Percentiles rank a stretch among this genome's conserved stretches.
These are phyloP conservation scores for Bothriochloa decipiens DNA, from an alignment of 176 grass and related monocot species.

Conservation along the genomic window DNA sequence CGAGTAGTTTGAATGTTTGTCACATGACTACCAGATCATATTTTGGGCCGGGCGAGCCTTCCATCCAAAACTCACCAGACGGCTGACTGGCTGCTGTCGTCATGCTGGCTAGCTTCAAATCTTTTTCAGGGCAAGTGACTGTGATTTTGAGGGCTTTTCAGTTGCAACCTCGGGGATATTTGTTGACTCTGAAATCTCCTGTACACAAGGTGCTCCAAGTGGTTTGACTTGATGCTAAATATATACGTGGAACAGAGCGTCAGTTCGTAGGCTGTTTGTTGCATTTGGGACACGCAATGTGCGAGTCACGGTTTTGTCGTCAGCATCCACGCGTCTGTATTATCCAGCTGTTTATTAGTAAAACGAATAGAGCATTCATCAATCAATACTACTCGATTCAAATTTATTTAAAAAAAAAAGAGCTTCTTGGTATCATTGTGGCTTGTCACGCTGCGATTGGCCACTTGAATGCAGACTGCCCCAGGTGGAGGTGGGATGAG, in stretches of 20 bases:
- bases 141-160: not conserved
- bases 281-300: conserved; percentile 3
- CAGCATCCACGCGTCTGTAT: not conserved
- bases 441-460: not conserved
- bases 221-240: not conserved
- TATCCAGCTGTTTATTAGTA: not conserved
- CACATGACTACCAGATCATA: not conserved
- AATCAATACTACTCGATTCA: not conserved
- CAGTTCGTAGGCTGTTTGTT: not conserved
- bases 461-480: not conserved
- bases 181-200: conserved; percentile 2
- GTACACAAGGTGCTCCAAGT: not conserved
- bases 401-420: too few species aligned
- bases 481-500: not conserved
- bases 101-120: not conserved
- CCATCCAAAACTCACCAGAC: not conserved
- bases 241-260: not conserved
- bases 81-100: too few species aligned
- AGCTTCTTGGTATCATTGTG: not conserved
- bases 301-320: not conserved
- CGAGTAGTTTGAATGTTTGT: not conserved
- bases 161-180: not conserved
- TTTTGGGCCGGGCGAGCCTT: not conserved
- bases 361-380: not conserved
- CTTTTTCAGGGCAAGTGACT: not conserved